These are phyloP conservation scores for Phtheirospermum japonicum DNA, from an alignment of 257 asterid genomes.

Conservation along the genomic window DNA sequence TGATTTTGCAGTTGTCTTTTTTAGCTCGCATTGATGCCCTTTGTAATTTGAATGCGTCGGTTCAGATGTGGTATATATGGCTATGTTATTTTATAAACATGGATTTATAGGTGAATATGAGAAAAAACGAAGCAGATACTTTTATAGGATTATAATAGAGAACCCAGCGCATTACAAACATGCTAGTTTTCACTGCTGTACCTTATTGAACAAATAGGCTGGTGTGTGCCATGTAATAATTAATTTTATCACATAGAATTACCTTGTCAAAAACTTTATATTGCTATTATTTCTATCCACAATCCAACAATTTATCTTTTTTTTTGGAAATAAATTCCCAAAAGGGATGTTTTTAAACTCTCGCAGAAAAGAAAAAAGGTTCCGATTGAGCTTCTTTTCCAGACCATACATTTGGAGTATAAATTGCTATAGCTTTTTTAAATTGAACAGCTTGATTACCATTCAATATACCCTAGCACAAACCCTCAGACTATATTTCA, in stretches of 20 bases:
- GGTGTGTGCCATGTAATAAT: not conserved
- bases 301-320: not conserved
- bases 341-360: constrained; percentile 4
- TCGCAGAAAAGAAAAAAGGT: not conserved
- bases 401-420: not conserved
- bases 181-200: constrained; percentile 3
- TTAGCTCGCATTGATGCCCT: not conserved
- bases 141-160: constrained; percentile 4
- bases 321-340: not conserved
- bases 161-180: not conserved
- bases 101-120: constrained; percentile 18
- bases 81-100: constrained; percentile 8
- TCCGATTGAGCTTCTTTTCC: constrained; percentile 2
- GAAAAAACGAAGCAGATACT: constrained; percentile 5
- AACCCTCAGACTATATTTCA: not conserved
- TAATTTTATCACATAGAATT: not conserved
- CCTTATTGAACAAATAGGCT: constrained; percentile 3
- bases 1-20: constrained; percentile 16
- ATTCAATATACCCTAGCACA: not conserved
- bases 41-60: not conserved
- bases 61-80: constrained; percentile 10
- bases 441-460: not conserved
- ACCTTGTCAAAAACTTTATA: not conserved
- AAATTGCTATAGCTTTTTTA: constrained; percentile 1
- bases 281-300: not conserved